phyloP scores from a whole-genome alignment of 169 alveolate genomes.

The Cryptosporidium andersoni region DNA sequence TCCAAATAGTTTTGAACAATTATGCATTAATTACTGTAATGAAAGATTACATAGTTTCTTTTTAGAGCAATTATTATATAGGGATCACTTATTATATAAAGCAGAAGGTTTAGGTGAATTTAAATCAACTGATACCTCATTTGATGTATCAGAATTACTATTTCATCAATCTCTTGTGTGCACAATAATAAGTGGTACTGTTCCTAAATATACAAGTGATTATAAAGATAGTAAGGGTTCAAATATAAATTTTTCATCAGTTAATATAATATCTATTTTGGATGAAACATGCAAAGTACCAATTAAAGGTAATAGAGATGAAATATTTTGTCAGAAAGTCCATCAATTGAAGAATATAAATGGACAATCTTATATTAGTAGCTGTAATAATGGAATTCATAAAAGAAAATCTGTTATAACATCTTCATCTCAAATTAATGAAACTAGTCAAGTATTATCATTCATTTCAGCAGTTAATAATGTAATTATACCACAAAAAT shows the following conservation, averaged over 20 bases:
- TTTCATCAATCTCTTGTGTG: constrained; percentile 67
- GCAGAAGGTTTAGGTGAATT: constrained; percentile 62
- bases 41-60: constrained; percentile 86
- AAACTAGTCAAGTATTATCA: neutral
- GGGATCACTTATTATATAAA: constrained; percentile 81
- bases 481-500: constrained; percentile 40
- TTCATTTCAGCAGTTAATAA: constrained; percentile 12
- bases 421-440: constrained; percentile 17
- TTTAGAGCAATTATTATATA: constrained; percentile 84
- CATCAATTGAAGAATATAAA: constrained; percentile 23
- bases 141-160: constrained; percentile 45
- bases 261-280: constrained; percentile 50
- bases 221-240: constrained; percentile 1
- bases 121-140: constrained; percentile 30
- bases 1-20: constrained; percentile 85
- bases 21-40: constrained; percentile 88
- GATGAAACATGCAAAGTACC: constrained; percentile 71
- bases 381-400: neutral
- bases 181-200: constrained; percentile 64
- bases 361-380: no score
- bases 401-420: constrained; percentile 17
- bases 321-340: constrained; percentile 50
- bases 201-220: constrained; percentile 33
- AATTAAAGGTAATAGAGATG: constrained; percentile 61
- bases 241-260: constrained; percentile 7